Percentiles rank a stretch among this genome's conserved stretches.
Conservation (phyloP, 495 filamentous ascomycete species). For the Aspergillus steynii region DNA sequence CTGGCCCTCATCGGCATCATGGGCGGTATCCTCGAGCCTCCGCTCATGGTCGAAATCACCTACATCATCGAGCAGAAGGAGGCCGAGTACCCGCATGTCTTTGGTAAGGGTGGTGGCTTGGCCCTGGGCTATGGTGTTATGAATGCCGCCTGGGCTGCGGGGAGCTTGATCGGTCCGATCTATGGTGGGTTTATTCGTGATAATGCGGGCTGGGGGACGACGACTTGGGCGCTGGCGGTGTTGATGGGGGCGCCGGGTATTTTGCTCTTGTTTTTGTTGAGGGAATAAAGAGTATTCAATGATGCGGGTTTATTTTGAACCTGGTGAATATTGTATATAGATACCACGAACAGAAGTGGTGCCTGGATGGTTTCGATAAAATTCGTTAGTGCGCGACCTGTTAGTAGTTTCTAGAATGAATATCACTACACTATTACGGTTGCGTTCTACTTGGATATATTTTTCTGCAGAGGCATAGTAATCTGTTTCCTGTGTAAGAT, state of each 20-base stretch:
- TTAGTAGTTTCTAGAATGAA: no score
- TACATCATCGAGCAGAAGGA: conserved; percentile 61
- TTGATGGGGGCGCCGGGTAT: conserved; percentile 22
- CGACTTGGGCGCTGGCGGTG: conserved; percentile 55
- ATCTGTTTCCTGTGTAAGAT: no score
- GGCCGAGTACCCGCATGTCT: conserved; percentile 47
- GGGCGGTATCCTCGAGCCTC: conserved; percentile 56
- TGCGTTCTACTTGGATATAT: no score
- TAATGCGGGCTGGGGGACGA: conserved; percentile 59
- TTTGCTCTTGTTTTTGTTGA: conserved; percentile 1
- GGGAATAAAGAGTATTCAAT: not conserved
- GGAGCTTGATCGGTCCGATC: conserved; percentile 60
- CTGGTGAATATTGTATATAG: no score
- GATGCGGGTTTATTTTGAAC: no score
- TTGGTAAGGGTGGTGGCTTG: conserved; percentile 52
- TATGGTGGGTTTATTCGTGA: conserved; percentile 61
- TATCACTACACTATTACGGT: no score
- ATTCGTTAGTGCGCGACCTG: no score
- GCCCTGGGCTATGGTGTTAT: conserved; percentile 61
- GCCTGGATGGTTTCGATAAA: no score
- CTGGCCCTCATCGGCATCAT: conserved; percentile 56
- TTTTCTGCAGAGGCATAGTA: no score
- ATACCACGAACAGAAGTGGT: no score
- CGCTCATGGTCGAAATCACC: conserved; percentile 69
- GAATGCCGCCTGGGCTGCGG: conserved; percentile 58